A percentile compares a stretch with the other conserved stretches of the same genome.
Conservation (phyloP, 2,329 filamentous ascomycete genomes). For the Colletotrichum sp. region DNA sequence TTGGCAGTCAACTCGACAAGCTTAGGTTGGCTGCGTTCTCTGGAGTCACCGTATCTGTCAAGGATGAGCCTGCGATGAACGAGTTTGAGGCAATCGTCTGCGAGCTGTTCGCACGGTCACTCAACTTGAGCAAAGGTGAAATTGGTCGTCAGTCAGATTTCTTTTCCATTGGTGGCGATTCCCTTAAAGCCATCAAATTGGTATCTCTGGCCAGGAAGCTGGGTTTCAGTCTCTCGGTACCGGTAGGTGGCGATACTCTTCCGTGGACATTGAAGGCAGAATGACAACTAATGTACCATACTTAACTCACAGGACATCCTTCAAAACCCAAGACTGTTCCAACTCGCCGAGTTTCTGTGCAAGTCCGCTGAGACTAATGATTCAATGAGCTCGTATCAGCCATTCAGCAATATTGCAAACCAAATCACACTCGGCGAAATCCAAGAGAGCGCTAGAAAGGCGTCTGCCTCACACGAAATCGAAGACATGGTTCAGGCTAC, state of each 20-base stretch:
- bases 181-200: neutral
- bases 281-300: neutral
- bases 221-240: neutral
- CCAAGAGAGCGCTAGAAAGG: neutral
- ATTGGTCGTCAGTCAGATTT: neutral
- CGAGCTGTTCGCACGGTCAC: neutral
- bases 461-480: neutral
- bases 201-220: neutral
- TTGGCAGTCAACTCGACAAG: neutral
- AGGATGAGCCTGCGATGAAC: neutral
- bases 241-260: neutral
- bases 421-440: neutral
- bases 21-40: neutral
- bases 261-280: neutral
- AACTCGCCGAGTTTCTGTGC: neutral
- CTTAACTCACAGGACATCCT: neutral
- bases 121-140: neutral
- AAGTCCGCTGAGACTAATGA: neutral
- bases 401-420: neutral
- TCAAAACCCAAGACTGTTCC: fast-evolving
- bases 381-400: neutral
- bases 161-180: neutral
- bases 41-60: fast-evolving
- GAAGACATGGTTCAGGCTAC: neutral
- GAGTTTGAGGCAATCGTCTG: neutral